Percentiles rank a stretch among this genome's conserved stretches.
phyloP scores from a whole-genome alignment of 169 alveolate species.

The Prorocentrum cordatum region DNA sequence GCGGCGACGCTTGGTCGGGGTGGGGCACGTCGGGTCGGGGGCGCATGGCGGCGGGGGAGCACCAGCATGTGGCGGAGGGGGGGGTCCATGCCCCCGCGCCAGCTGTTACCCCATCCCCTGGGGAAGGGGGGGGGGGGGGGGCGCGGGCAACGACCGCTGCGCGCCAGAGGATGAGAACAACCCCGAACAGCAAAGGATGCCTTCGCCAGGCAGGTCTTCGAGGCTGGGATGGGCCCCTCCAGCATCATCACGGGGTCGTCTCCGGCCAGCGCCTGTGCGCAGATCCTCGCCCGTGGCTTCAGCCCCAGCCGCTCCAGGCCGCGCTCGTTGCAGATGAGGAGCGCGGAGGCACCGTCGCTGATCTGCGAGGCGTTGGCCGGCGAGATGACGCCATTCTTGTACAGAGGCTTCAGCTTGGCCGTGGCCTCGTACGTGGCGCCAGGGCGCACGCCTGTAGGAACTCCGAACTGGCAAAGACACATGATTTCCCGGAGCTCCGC shows the following conservation, averaged over 20 bases:
- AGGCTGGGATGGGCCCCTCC: constrained; percentile 63
- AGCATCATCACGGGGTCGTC: constrained; percentile 69
- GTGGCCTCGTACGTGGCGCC: constrained; percentile 4
- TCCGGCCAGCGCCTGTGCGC: constrained; percentile 14
- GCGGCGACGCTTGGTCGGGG: too few species aligned
- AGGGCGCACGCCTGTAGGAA: too few species aligned
- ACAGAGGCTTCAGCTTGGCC: constrained; percentile 14
- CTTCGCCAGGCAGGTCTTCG: constrained; percentile 38
- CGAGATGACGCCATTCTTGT: constrained; percentile 14
- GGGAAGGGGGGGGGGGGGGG: too few species aligned
- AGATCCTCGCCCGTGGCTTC: too few species aligned
- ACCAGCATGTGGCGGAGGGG: too few species aligned
- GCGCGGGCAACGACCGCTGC: too few species aligned
- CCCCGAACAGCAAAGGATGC: not conserved
- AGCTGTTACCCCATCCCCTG: too few species aligned
- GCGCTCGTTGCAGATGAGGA: constrained; percentile 62
- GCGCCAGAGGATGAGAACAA: not conserved
- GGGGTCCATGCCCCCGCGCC: too few species aligned
- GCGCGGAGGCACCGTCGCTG: constrained; percentile 54
- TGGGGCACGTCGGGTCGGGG: too few species aligned
- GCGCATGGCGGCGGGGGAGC: too few species aligned
- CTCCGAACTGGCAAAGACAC: too few species aligned
- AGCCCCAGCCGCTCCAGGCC: not conserved
- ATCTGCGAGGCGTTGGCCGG: constrained; percentile 54
- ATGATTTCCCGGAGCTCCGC: too few species aligned